Conservation (phyloP, 2,329 filamentous ascomycete species). For the Colletotrichum sp. region DNA sequence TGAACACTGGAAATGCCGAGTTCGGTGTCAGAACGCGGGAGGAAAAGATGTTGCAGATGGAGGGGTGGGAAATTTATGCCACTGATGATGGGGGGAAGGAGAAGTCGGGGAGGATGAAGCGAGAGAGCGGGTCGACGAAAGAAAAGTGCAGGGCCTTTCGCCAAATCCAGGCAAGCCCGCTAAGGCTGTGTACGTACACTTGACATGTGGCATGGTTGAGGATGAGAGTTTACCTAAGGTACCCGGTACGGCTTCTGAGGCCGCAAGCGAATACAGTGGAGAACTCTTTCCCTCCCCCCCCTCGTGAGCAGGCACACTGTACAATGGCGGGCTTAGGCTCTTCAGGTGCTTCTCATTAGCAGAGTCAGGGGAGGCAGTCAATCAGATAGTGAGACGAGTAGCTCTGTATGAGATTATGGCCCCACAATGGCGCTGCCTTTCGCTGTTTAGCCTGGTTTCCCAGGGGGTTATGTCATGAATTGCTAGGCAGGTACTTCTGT, state of each 20-base stretch:
- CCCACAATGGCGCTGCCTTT: neutral
- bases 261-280: neutral
- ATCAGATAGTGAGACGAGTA: slow-evolving; percentile 1
- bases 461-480: slow-evolving; percentile 6
- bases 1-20: neutral
- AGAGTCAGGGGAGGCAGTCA: neutral
- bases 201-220: neutral
- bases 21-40: neutral
- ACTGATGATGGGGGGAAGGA: slow-evolving; percentile 13
- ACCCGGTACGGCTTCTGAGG: neutral
- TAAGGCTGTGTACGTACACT: neutral
- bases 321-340: neutral
- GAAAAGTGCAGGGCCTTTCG: slow-evolving; percentile 13
- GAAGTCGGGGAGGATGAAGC: slow-evolving; percentile 12
- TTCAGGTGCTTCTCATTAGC: neutral
- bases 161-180: neutral
- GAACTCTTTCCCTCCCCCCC: neutral
- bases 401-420: neutral
- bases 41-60: slow-evolving; percentile 17
- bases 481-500: neutral
- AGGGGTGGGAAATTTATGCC: slow-evolving; percentile 16
- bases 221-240: neutral
- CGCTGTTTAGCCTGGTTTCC: neutral
- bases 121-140: slow-evolving; percentile 21
- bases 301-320: neutral